Percentiles rank a stretch among this genome's conserved stretches.
These are phyloP conservation scores for Trichosporon coremiiforme DNA, from an alignment of 1,284 basidiomycete species.

Conservation along the genomic window DNA sequence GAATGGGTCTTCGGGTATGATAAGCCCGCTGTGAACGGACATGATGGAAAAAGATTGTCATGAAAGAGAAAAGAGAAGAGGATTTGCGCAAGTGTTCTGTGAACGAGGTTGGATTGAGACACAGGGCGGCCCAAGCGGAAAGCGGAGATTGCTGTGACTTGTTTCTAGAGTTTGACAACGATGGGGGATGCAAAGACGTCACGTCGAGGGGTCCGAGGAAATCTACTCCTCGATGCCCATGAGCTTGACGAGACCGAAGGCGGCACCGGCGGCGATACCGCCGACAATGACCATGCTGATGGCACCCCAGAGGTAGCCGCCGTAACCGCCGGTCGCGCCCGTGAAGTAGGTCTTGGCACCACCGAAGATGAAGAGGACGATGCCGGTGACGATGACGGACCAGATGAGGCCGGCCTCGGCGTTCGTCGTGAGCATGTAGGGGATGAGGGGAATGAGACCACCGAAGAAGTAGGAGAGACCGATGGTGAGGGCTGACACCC, in stretches of 20 bases:
- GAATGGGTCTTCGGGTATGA: slow-evolving; percentile 11
- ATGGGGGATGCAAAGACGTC: not conserved
- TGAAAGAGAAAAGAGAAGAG: not conserved
- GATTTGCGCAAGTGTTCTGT: not conserved
- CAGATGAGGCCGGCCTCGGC: slow-evolving; percentile 56
- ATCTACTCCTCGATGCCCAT: slow-evolving; percentile 62
- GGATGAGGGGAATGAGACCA: slow-evolving; percentile 81
- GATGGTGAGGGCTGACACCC: slow-evolving; percentile 88
- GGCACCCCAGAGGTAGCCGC: slow-evolving; percentile 78
- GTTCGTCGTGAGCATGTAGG: slow-evolving; percentile 79
- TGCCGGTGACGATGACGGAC: slow-evolving; percentile 67
- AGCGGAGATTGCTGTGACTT: not conserved
- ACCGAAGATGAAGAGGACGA: slow-evolving; percentile 86
- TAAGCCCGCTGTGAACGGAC: not conserved
- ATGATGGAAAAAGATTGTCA: not conserved
- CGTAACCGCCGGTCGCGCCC: slow-evolving; percentile 65
- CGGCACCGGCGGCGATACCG: slow-evolving; percentile 79
- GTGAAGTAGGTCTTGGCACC: slow-evolving; percentile 86
- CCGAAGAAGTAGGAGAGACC: slow-evolving; percentile 76
- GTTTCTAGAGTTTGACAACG: not conserved
- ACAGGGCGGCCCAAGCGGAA: not conserved
- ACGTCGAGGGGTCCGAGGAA: not conserved
- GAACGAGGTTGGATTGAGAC: not conserved
- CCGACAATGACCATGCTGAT: slow-evolving; percentile 86
- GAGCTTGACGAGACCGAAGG: slow-evolving; percentile 78